Evolutionary conservation across 805 yeast species (phyloP), one percentile per base, ranked within the genome.

Genomic region (Wickerhamiella nectarea): DNA sequence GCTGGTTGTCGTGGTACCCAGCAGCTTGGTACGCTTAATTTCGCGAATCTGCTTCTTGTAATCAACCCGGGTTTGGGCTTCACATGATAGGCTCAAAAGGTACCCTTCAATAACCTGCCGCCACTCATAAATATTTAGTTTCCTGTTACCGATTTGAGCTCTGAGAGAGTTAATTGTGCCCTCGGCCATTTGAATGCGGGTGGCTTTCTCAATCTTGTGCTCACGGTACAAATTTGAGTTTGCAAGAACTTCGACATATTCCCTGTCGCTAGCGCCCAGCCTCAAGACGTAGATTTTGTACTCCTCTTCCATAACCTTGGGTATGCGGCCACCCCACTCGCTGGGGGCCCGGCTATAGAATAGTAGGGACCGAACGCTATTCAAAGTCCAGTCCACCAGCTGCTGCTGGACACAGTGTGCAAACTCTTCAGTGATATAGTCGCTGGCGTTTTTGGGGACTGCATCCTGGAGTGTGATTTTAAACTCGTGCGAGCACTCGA

Each of bases 61-160:
- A 53, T 80, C 85, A 28, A 64, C 62, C 17, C 84, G 68, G 52
- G 85, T 77, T 56, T 80, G 85, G 12, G 78, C 75, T 52, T 78
- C 85, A 38, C 79, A 79, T 3, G 75, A 82, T 24, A 78, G 63
- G 54, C 75, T 76, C 29, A 78, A 58, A 29, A 77, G 52, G 53
- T 72, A 80, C 59, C 78, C 80, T 50, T 80, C 89, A 46, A 80
- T 76, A 21, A 80, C 70, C 53, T 78, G 76, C 51, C 87, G 65
- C 84, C 86, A 79, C 56, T 80, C 82, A 20, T 74, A 72, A 49
- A 70, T 67, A 5, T 71, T 62, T n/a, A 72, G 54, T 37, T 38
- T 17, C 2, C 56, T 51, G 17, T 50, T 46, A 20, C 42, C 34
- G 12, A 36, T 37, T n/a, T 53, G 46, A 17, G 47, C 42, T 11